A percentile compares a stretch with the other conserved stretches of the same genome.
These are phyloP conservation scores for Jackrogersella multiformis DNA, from an alignment of 495 filamentous ascomycete species.

Conservation along the genomic window DNA sequence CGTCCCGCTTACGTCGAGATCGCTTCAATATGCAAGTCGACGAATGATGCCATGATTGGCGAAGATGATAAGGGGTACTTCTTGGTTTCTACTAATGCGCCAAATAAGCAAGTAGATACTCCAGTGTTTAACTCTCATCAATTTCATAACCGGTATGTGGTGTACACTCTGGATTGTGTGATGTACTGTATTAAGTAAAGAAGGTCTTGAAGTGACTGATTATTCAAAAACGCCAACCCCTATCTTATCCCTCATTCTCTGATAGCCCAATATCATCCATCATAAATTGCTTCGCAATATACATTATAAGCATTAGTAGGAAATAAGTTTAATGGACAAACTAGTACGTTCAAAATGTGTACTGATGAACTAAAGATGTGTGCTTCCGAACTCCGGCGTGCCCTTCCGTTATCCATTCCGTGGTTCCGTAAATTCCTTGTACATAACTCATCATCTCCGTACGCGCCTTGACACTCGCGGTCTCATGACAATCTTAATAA, in stretches of 20 bases:
- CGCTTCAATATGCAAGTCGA: too few relatives aligned
- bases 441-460: slow-evolving; percentile 2
- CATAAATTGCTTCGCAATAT: neutral
- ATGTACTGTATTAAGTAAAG: too few relatives aligned
- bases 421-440: neutral
- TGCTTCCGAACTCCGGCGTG: slow-evolving; percentile 13
- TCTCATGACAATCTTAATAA: slow-evolving; percentile 34
- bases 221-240: neutral
- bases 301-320: slow-evolving; percentile 18
- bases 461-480: slow-evolving; percentile 9
- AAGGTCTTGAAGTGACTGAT: neutral
- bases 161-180: too few relatives aligned
- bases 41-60: too few relatives aligned
- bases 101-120: too few relatives aligned
- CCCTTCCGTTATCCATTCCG: too few relatives aligned
- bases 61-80: too few relatives aligned
- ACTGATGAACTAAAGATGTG: slow-evolving; percentile 28
- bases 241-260: neutral
- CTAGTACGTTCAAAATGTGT: slow-evolving; percentile 22
- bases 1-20: too few relatives aligned
- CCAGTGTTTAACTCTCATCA: too few relatives aligned
- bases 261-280: neutral
- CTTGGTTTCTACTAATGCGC: too few relatives aligned
- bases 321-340: slow-evolving; percentile 6
- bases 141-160: too few relatives aligned